These are phyloP conservation scores for Aspergillus sclerotioniger DNA, from an alignment of 495 filamentous ascomycete genomes.

Conservation along the genomic window DNA sequence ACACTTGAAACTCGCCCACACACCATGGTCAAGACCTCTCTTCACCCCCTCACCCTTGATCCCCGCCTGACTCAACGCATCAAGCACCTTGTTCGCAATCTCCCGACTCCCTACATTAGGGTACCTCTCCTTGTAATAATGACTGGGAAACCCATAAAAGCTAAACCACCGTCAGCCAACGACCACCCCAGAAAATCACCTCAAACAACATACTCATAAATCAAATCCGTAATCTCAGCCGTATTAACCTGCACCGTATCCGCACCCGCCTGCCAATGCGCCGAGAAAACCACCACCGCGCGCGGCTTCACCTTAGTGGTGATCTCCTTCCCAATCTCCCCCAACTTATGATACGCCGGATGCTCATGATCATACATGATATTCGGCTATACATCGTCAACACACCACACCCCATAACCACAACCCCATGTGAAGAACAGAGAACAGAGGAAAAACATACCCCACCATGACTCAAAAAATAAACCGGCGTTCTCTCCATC, in stretches of 20 bases:
- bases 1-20: conserved; percentile 71
- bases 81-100: conserved; percentile 65
- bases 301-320: conserved; percentile 75
- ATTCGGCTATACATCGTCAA: conserved; percentile 52
- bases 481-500: conserved; percentile 57
- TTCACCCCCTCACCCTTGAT: conserved; percentile 64
- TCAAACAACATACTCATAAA: conserved; percentile 70
- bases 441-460: conserved; percentile 44
- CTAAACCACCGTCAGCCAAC: conserved; percentile 31
- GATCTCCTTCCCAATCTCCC: conserved; percentile 71
- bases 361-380: conserved; percentile 73
- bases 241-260: conserved; percentile 69
- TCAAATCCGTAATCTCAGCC: conserved; percentile 65
- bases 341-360: conserved; percentile 69
- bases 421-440: neutral
- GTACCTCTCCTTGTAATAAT: conserved; percentile 61
- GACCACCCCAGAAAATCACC: neutral
- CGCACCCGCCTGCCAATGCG: conserved; percentile 71
- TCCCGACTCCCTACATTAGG: conserved; percentile 66
- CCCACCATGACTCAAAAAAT: conserved; percentile 77
- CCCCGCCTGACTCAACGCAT: conserved; percentile 53
- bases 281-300: conserved; percentile 83
- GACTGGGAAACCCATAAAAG: conserved; percentile 75
- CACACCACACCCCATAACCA: neutral
- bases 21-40: conserved; percentile 78